Evolutionary conservation across 2,329 filamentous ascomycete genomes (phyloP).

Genomic region (Westerdykella ornata): DNA sequence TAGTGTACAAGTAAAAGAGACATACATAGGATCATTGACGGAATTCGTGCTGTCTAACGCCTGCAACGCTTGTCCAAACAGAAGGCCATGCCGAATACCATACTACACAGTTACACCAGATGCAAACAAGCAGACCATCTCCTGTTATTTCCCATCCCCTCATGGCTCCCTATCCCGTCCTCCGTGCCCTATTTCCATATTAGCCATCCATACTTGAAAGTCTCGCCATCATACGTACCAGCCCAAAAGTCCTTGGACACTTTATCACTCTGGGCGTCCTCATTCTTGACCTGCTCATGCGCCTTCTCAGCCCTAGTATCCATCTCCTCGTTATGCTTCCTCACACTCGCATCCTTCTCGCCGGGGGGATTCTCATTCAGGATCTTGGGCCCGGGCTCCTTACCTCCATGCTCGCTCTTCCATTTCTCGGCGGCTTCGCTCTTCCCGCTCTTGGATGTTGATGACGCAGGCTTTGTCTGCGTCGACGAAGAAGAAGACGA

Average conservation of each 20-base stretch:
- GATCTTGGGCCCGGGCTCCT: constrained; percentile 42
- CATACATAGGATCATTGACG: too few relatives aligned
- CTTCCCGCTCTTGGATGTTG: not conserved
- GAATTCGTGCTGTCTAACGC: too few relatives aligned
- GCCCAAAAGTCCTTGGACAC: constrained; percentile 37
- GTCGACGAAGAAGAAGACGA: constrained; percentile 6
- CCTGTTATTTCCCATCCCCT: not conserved
- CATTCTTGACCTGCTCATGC: constrained; percentile 33
- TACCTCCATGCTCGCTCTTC: constrained; percentile 13
- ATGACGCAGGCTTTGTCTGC: not conserved
- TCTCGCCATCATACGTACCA: constrained; percentile 20
- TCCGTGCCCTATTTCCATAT: constrained; percentile 15
- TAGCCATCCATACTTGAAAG: not conserved
- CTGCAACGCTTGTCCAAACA: too few relatives aligned
- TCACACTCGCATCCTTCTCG: constrained; percentile 32
- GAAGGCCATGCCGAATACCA: too few relatives aligned
- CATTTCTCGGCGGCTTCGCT: constrained; percentile 4
- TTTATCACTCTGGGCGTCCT: constrained; percentile 38
- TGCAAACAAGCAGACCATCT: not conserved
- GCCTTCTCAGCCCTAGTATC: constrained; percentile 39
- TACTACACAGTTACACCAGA: not conserved
- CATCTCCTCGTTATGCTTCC: constrained; percentile 42
- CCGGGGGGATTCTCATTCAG: constrained; percentile 32
- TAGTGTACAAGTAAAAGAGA: too few relatives aligned
- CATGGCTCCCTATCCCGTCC: constrained; percentile 21